Evolutionary conservation across 768 basidiomycete species (phyloP).

Genomic region (Inosperma sp.): DNA sequence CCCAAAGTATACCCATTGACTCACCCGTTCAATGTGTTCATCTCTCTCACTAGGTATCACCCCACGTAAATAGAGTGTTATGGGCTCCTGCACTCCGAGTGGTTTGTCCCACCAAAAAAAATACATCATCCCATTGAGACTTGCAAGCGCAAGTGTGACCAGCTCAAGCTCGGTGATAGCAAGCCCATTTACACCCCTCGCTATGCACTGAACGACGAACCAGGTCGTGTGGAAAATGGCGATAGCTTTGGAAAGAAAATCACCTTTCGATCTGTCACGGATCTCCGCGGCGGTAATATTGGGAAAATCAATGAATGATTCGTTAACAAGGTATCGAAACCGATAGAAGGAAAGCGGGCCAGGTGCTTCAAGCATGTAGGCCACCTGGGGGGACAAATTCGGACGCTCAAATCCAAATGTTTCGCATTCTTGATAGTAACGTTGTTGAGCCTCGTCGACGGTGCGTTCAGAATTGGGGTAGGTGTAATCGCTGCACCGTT

Average conservation of each 20-base stretch:
- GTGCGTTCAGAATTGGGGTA: background rate
- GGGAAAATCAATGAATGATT: conserved; percentile 9
- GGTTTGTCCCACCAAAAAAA: conserved; percentile 36
- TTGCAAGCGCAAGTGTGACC: conserved; percentile 27
- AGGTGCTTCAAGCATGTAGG: background rate
- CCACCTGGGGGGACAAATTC: background rate
- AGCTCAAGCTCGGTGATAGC: conserved; percentile 32
- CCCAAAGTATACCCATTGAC: background rate
- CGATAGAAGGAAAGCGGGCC: conserved; percentile 7
- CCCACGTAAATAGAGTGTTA: background rate
- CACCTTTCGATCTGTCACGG: conserved; percentile 31
- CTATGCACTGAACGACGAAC: conserved; percentile 28
- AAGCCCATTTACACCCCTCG: conserved; percentile 20
- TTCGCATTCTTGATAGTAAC: background rate
- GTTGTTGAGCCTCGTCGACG: background rate
- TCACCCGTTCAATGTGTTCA: background rate
- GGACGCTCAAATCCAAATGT: background rate
- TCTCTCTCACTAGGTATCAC: background rate
- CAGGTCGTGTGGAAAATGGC: conserved; percentile 29
- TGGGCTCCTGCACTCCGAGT: conserved; percentile 10
- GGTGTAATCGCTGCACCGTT: background rate
- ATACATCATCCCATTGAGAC: conserved; percentile 26
- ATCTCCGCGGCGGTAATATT: conserved; percentile 19
- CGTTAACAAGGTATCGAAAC: background rate
- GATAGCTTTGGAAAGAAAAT: conserved; percentile 27